A percentile compares a stretch with the other conserved stretches of the same genome.
These are phyloP conservation scores for Suhomyces atakaporum DNA, from an alignment of 1,139 yeast genomes.

Conservation along the genomic window DNA sequence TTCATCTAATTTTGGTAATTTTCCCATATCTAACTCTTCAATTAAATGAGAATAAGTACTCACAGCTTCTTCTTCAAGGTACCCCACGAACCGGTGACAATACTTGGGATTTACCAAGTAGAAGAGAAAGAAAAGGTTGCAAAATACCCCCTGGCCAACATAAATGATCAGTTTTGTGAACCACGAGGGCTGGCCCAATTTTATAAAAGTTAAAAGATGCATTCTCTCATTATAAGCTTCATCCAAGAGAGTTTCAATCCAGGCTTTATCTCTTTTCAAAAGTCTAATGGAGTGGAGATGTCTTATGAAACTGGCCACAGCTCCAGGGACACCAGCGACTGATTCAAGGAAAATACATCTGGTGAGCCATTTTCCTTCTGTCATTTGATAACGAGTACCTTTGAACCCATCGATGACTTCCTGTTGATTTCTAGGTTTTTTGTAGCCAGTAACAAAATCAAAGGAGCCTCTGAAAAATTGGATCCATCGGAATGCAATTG, in stretches of 20 bases:
- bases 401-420: constrained; percentile 36
- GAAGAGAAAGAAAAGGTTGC: constrained; percentile 62
- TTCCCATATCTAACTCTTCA: constrained; percentile 54
- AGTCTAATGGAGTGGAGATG: constrained; percentile 64
- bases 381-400: constrained; percentile 57
- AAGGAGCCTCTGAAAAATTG: constrained; percentile 49
- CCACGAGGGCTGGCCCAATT: constrained; percentile 64
- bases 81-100: constrained; percentile 79
- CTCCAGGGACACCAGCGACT: constrained; percentile 79
- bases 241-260: constrained; percentile 73
- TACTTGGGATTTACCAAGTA: constrained; percentile 63
- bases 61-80: constrained; percentile 79
- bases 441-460: constrained; percentile 68
- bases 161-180: constrained; percentile 58
- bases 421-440: constrained; percentile 41
- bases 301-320: constrained; percentile 70
- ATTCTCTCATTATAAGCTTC: constrained; percentile 81
- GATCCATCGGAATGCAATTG: constrained; percentile 52
- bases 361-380: constrained; percentile 67
- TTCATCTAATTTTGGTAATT: constrained; percentile 50
- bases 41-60: constrained; percentile 66
- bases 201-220: constrained; percentile 72
- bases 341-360: constrained; percentile 68
- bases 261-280: constrained; percentile 67
- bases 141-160: constrained; percentile 72